Base-by-base conservation (phyloP, 2,329 filamentous ascomycete species). In the Beauveria australis region DNA sequence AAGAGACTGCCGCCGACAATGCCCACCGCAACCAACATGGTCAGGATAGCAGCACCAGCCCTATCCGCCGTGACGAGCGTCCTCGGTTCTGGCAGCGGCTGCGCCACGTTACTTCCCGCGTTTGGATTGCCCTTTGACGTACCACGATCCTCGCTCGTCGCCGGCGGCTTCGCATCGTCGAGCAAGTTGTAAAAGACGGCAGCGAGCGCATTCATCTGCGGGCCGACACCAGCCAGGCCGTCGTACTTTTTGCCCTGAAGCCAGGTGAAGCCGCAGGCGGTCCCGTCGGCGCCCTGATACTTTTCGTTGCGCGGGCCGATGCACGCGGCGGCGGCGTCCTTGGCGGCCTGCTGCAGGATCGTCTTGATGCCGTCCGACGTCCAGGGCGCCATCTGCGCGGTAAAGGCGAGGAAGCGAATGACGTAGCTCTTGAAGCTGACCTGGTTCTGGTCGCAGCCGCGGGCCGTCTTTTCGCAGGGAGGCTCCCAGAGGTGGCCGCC, bases 341-440 rank as follows among this genome's bases (percentile, higher is more conserved):
- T 62, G 0, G 82, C 85, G 28, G 75, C 79, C n/a, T 74, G 70
- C 33, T 72, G 69, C 43, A 88, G 71, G 19, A 84, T 73, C 7
- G 78, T 75, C 66, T 76, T 74, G 63, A 87, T 79, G 4, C 68
- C 72, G 54, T 77, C 72, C 62, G 73, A 75, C 1, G 79, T 82
- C 64, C 78, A 76, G 0, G 84, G 81, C 1, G 81, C 83, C 67
- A 86, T 69, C 69, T 82, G 78, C 5, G 78, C 73, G 1, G 82
- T 80, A n/a, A 74, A 76, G 0, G 82, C 79, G 69, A 87, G 73
- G 84, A 87, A 92, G 48, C 89, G 85, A 24, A 83, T 74, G 24
- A 91, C 76, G 71, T 90, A 91, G 12, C 86, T 88, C 74, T 92
- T 92, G 83, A 91, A 92, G 52, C 81, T 85, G 67, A 81, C 81